Evolutionary conservation across 306 rosid genomes (phyloP), one percentile per base, ranked within the genome.

Genomic region (Macrotyloma uniflorum): DNA sequence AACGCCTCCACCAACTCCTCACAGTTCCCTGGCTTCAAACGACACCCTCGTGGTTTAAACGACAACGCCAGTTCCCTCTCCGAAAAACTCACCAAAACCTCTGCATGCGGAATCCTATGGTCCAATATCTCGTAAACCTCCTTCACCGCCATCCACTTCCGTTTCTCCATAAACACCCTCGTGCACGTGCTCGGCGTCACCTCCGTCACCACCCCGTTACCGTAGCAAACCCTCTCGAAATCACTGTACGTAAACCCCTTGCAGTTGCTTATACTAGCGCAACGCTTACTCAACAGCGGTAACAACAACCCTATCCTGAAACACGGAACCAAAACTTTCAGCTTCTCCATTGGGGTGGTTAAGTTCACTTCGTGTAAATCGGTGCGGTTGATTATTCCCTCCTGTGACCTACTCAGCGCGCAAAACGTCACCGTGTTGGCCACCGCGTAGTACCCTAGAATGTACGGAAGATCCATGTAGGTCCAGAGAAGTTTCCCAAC

Each of bases 81-180:
- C 0, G 32, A 50, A 1, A 80, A 64, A 1, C 80, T 36, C 10
- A 75, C 62, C 8, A 95, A 38, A 63, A 46, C 64, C 80, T 95
- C 98, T 5, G 97, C 89, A 46, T 95, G 98, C 0, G 98, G 99
- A 54, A 95, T 88, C 33, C 99, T 68, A 15, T 84, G 97, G 45
- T 93, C 89, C 0, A 95, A 80, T 2, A 93, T 87, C 24, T 95
- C 98, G n/a, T 95, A 93, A 2, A 95, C 84, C 32, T 95, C 99
- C 51, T 95, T 95, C 3, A 80, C 98, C 0, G 93, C 85, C 0
- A 70, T 36, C 91, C 91, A 91, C 58, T 85, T 95, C 30, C 93
- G 82, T 35, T 72, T 85, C 9, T 82, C 87, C 1, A 76, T 23
- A 81, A 85, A 95, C 15, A 79, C 55, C 58, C 93, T 85, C 0